phyloP scores from a whole-genome alignment of 768 basidiomycete species.

The Suillus subaureus region DNA sequence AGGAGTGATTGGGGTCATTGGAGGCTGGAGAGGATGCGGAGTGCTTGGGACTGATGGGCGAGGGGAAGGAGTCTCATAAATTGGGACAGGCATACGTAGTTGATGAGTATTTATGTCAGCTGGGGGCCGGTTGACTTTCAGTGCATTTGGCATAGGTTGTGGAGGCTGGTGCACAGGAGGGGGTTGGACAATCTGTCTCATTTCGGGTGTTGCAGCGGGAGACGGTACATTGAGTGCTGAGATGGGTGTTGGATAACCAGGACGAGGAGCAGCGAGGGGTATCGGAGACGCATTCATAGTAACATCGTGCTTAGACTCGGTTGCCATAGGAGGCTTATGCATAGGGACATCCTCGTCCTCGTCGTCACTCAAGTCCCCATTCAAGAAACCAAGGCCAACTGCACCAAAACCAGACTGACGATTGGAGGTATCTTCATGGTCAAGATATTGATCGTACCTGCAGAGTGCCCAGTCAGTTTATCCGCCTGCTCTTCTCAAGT shows the following conservation, averaged over 20 bases:
- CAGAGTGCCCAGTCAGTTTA: slow-evolving; percentile 4
- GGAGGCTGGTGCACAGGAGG: slow-evolving; percentile 19
- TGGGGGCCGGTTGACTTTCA: slow-evolving; percentile 23
- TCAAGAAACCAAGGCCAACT: slow-evolving; percentile 51
- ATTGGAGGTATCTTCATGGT: slow-evolving; percentile 35
- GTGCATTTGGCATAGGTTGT: slow-evolving; percentile 11
- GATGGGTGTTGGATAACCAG: slow-evolving; percentile 74
- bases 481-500: background rate
- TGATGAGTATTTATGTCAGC: slow-evolving; percentile 13
- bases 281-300: slow-evolving; percentile 25
- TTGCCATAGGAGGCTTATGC: slow-evolving; percentile 11
- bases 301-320: slow-evolving; percentile 24
- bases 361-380: slow-evolving; percentile 45
- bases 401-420: slow-evolving; percentile 58
- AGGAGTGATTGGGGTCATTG: slow-evolving; percentile 78
- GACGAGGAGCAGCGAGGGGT: slow-evolving; percentile 67
- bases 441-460: slow-evolving; percentile 69
- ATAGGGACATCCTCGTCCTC: slow-evolving; percentile 29
- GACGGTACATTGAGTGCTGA: slow-evolving; percentile 62
- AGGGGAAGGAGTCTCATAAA: slow-evolving; percentile 32
- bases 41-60: slow-evolving; percentile 45
- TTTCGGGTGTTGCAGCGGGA: slow-evolving; percentile 42
- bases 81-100: slow-evolving; percentile 33
- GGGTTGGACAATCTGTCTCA: slow-evolving; percentile 32
- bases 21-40: slow-evolving; percentile 77